Evolutionary conservation across 208 protist genomes (phyloP), one percentile per base, ranked within the genome.

Genomic region (Trypanosoma theileri): DNA sequence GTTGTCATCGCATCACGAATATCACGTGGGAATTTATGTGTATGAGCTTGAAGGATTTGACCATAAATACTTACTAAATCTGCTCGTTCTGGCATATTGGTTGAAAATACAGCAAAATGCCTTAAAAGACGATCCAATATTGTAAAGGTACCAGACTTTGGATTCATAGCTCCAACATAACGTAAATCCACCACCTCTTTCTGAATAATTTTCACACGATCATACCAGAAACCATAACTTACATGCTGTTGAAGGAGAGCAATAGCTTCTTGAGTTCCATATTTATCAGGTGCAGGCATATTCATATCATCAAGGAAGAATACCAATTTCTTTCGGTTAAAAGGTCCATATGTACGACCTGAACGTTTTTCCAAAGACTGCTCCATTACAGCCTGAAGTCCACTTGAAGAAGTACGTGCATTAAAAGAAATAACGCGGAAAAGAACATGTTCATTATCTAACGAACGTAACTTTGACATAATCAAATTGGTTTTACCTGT

Each of bases 301-400:
- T 99, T 99, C 73, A 99, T 87, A 77, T 99, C 98, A 72, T 99
- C 98, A 41, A 99, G 77, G 81, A 99, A 99, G 81, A 97, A 98
- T 58, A 99, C 91, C 1, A 98, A 87, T 77, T 98, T 98, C 80
- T 98, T 98, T 40, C 89, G 94, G 72, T 97, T 98, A 55, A 96
- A 91, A 41, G 98, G 98, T 19, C 94, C 97, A 68, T 94, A 99
- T 19, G 86, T 94, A 19, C 86, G 84, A 51, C 98, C 98, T n/a
- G 94, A 95, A 63, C 97, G 97, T 88, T 99, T 99, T 73, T 98
- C 97, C 41, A 99, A 77, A 28, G 91, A 93, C 63, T 96, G 88
- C 79, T 99, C 97, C 77, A 99, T 95, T 35, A 99, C 97, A 10
- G 75, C 58, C 81, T 99, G 97, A 66, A 99, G 84, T 24, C 94